Evolutionary conservation across 1,284 basidiomycete genomes (phyloP), one percentile per base, ranked within the genome.

Genomic region (Moniliophthora roreri): DNA sequence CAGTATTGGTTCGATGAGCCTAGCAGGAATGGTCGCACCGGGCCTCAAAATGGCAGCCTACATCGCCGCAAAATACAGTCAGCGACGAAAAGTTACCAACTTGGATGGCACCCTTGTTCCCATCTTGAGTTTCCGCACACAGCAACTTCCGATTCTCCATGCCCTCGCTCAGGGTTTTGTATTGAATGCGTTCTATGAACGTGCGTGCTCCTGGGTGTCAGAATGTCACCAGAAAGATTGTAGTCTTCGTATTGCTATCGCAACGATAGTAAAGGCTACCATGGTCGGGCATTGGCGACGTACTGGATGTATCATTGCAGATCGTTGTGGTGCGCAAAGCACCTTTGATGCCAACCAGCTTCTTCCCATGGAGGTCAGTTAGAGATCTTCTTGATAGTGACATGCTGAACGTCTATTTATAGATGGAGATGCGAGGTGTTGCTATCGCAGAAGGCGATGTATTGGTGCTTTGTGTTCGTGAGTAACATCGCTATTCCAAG

Each of bases 391-490:
- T 32, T 38, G 16, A 51, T 28, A 3, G 7, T 5, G 9, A 34
- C 42, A 24, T 16, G 23, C 35, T 6, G 20, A 37, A 7, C 20
- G n/a, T 57, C 18, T 18, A 15, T 49, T 52, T 39, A 28, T 44
- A 77, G 76, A 61, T 57, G 18, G 69, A 72, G 26, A 61, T 73
- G 55, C 69, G 74, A 5, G 76, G 75, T 0, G 61, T 66, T 7
- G 66, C 70, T 10, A 77, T 79, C 52, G 76, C 76, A 1, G 77
- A 79, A 60, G 77, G 77, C 9, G 76, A 79, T 52, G 48, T 72
- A 18, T 59, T 78, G 2, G 72, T 62, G 0, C 59, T 76, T 7
- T 73, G 67, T 6, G 74, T 78, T 37, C 66, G 76, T 76, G 53
- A 28, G 70, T 65, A 32, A 11, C 11, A 6, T 32, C 28, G 28